Evolutionary conservation across 768 basidiomycete species (phyloP).

Genomic region (Phylloporus arenicola): DNA sequence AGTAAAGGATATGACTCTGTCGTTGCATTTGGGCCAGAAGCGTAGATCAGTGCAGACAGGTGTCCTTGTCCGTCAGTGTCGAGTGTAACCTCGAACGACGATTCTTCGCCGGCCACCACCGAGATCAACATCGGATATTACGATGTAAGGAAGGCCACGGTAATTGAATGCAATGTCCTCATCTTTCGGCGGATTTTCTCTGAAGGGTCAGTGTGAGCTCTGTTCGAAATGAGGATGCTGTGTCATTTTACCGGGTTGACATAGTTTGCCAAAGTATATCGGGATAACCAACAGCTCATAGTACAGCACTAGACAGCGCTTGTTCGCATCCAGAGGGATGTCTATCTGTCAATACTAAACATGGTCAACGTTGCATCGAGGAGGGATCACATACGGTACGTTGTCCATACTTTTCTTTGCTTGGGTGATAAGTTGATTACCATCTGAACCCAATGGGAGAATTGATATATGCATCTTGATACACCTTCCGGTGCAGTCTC

Average conservation of each 20-base stretch:
- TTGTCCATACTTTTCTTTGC: not conserved
- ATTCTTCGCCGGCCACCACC: not conserved
- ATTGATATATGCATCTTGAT: not conserved
- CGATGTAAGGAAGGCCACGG: not conserved
- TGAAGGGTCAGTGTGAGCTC: not conserved
- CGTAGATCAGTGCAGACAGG: not conserved
- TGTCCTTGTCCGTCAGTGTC: not conserved
- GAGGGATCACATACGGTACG: not conserved
- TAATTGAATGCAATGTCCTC: not conserved
- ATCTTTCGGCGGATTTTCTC: not conserved
- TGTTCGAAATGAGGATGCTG: not conserved
- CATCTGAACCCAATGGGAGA: not conserved
- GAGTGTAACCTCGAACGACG: not conserved
- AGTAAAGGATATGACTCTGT: not conserved
- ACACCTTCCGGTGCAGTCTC: not conserved
- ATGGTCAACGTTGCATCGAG: not conserved
- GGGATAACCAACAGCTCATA: not conserved
- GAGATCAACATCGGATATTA: not conserved
- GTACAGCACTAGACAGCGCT: not conserved
- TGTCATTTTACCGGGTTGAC: not conserved
- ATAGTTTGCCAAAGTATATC: not conserved
- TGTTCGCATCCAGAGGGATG: not conserved
- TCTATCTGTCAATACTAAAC: not conserved
- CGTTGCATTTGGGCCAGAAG: not conserved
- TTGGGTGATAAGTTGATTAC: not conserved